A percentile compares a stretch with the other conserved stretches of the same genome.
These are phyloP conservation scores for Arthromyces matolae DNA, from an alignment of 768 basidiomycete genomes.

Conservation along the genomic window DNA sequence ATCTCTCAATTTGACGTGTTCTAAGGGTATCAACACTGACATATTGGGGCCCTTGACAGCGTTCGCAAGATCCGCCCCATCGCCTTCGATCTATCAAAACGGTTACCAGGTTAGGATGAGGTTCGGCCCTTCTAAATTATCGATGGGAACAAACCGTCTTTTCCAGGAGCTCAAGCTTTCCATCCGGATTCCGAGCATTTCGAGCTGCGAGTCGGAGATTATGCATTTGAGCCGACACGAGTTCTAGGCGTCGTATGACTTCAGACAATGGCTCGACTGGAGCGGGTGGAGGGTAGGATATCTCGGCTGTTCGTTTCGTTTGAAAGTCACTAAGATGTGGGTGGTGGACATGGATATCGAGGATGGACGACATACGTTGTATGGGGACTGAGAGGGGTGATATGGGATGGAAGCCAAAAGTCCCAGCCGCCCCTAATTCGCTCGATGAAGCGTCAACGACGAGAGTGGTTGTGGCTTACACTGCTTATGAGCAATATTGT, in stretches of 20 bases:
- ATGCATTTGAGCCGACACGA: slow-evolving; percentile 3
- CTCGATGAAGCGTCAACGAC: too few species aligned
- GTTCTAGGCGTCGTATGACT: slow-evolving; percentile 1
- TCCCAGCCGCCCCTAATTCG: too few species aligned
- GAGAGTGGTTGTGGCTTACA: too few species aligned
- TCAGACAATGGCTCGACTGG: background rate
- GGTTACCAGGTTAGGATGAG: background rate
- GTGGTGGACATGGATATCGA: background rate
- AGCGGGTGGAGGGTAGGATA: background rate
- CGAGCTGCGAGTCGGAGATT: slow-evolving; percentile 2
- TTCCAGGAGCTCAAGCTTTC: slow-evolving; percentile 2
- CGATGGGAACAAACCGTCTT: slow-evolving; percentile 6
- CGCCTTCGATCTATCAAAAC: background rate
- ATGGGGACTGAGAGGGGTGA: too few species aligned
- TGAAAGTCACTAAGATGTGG: background rate
- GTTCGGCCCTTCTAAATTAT: too few species aligned
- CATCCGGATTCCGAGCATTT: background rate
- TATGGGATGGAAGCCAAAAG: too few species aligned
- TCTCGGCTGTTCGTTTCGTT: too few species aligned
- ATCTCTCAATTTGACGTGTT: slow-evolving; percentile 5
- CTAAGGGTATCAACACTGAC: background rate
- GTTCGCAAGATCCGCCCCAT: slow-evolving; percentile 2
- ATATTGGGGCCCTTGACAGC: background rate
- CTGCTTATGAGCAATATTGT: too few species aligned
- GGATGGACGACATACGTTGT: too few species aligned